Evolutionary conservation across 1,284 basidiomycete species (phyloP).

Genomic region (Cystobasidium pallidum): DNA sequence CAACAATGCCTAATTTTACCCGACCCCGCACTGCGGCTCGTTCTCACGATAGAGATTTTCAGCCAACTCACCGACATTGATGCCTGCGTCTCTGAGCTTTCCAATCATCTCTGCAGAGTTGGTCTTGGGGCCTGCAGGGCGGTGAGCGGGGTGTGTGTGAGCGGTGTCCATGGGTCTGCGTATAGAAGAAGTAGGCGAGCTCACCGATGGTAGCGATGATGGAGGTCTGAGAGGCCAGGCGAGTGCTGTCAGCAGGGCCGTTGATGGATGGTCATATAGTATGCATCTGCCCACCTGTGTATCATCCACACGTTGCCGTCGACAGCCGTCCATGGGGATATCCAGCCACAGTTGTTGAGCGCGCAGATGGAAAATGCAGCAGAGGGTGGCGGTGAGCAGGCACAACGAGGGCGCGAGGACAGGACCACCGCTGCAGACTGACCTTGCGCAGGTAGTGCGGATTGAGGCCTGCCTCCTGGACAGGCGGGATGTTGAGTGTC

Average conservation of each 20-base stretch:
- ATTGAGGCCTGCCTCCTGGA: conserved; percentile 69
- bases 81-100: conserved; percentile 80
- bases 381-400: conserved; percentile 10
- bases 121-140: conserved; percentile 75
- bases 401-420: background rate
- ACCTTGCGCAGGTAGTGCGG: conserved; percentile 90
- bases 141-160: too few relatives aligned
- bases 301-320: background rate
- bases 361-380: conserved; percentile 6
- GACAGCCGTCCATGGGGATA: conserved; percentile 40
- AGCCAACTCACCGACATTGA: conserved; percentile 82
- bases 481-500: conserved; percentile 70
- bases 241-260: background rate
- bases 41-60: background rate
- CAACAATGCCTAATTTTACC: background rate
- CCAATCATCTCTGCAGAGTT: conserved; percentile 83
- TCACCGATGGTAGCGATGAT: conserved; percentile 96
- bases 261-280: too few relatives aligned
- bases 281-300: conserved; percentile 13
- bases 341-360: conserved; percentile 19
- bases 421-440: conserved; percentile 49
- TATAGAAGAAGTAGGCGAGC: conserved; percentile 10
- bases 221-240: conserved; percentile 66
- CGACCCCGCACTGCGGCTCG: background rate
- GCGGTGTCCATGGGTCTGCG: background rate